phyloP scores from a whole-genome alignment of 345 rosid genomes.

The Arabidopsis arenosa region DNA sequence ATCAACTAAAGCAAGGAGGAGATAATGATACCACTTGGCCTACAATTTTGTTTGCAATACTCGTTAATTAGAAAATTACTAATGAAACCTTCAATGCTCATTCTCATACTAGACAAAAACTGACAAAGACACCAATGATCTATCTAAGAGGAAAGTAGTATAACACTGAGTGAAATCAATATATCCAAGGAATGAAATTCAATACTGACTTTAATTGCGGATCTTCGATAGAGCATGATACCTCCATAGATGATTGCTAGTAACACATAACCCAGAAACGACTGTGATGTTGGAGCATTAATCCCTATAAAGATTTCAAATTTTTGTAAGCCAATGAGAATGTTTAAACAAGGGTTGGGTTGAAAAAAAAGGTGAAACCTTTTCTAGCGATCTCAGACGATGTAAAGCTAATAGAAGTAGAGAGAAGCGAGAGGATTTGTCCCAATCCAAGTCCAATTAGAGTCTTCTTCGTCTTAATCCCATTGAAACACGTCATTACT shows the following conservation, averaged over 20 bases:
- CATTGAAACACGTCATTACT: conserved; percentile 19
- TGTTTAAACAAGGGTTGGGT: too few species aligned
- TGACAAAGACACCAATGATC: neutral
- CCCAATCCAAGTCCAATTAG: conserved; percentile 75
- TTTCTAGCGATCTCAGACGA: conserved; percentile 69
- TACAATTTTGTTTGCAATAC: conserved; percentile 41
- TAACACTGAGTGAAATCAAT: neutral
- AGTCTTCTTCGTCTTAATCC: conserved; percentile 61
- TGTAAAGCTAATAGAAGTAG: conserved; percentile 60
- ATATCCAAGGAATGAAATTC: conserved; percentile 10
- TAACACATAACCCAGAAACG: conserved; percentile 52
- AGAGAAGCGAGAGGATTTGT: conserved; percentile 72
- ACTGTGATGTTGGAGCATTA: conserved; percentile 69
- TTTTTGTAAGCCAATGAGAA: neutral
- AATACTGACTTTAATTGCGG: conserved; percentile 55
- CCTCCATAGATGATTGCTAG: conserved; percentile 63
- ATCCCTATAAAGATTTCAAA: conserved; percentile 46
- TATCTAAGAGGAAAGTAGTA: neutral
- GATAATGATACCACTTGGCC: conserved; percentile 88
- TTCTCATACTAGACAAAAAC: neutral
- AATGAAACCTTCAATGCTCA: neutral
- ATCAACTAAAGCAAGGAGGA: conserved; percentile 73
- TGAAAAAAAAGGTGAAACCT: conserved; percentile 43
- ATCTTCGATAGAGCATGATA: conserved; percentile 51
- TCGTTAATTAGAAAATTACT: neutral